Conservation (phyloP, 371 early-diverging fungal species). For the Gilbertella persicaria region DNA sequence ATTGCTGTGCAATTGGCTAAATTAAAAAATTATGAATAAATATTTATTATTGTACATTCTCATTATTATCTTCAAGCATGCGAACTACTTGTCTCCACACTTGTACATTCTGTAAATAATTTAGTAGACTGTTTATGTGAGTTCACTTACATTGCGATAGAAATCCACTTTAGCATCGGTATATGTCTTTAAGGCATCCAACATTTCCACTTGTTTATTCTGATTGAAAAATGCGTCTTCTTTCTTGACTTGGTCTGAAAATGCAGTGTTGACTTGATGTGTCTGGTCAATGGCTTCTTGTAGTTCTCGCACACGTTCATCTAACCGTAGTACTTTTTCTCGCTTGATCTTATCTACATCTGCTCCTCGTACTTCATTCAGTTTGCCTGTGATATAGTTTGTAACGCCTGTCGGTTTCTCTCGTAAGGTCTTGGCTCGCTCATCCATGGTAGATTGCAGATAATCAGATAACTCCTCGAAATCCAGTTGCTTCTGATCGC, state of each 20-base stretch:
- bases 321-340: slow-evolving; percentile 73
- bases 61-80: slow-evolving; percentile 40
- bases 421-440: slow-evolving; percentile 60
- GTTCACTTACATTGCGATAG: slow-evolving; percentile 65
- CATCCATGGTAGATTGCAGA: slow-evolving; percentile 64
- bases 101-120: slow-evolving; percentile 44
- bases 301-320: slow-evolving; percentile 80
- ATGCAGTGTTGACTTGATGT: slow-evolving; percentile 66
- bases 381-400: slow-evolving; percentile 82
- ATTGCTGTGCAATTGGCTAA: slow-evolving; percentile 58
- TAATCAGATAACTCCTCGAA: slow-evolving; percentile 86
- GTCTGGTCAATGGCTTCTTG: slow-evolving; percentile 79
- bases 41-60: background rate
- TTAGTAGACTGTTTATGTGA: too few relatives aligned
- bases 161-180: slow-evolving; percentile 79
- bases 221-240: slow-evolving; percentile 81
- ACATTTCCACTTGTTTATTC: slow-evolving; percentile 82
- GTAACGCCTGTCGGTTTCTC: slow-evolving; percentile 51
- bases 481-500: slow-evolving; percentile 95
- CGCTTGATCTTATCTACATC: slow-evolving; percentile 82
- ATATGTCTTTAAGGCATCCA: slow-evolving; percentile 69
- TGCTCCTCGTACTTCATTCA: slow-evolving; percentile 88
- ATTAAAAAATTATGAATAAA: slow-evolving; percentile 3
- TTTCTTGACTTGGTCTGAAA: slow-evolving; percentile 77
- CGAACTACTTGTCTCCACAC: slow-evolving; percentile 74